Evolutionary conservation across 2,329 filamentous ascomycete genomes (phyloP), one percentile per base, ranked within the genome.

Genomic region (Zymoseptoria passerinii): DNA sequence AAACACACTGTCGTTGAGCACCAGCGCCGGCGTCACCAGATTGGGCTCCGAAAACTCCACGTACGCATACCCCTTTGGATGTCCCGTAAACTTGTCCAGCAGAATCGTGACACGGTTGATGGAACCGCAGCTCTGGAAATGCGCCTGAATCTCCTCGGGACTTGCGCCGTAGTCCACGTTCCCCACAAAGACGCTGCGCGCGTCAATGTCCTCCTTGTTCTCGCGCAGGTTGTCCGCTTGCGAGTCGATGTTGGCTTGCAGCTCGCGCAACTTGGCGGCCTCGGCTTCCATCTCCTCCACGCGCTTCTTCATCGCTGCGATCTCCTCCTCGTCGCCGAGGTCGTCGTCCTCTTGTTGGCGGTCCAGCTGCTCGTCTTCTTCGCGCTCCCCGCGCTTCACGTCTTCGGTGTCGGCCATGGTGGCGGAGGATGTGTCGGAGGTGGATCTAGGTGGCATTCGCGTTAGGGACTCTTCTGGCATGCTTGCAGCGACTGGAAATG

Each of bases 1-100:
- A 78, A 99, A 96, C 58, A 95, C 82, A 74, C 91, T 96, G 77
- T 99, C 94, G 74, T 99, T 97, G 58, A 99, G 80, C 48, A 97
- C 91, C 61, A 99, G 82, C 27, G 94, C 94, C 74, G 95, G 90
- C 52, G 90, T 90, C 63, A 99, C 92, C 61, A 96, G 81, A 75
- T 85, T 92, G 53, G 94, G 91, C 77, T 97, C 94, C 61, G 90
- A 88, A 73, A 99, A 99, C 77, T 99, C 94, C 69, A 99, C 94
- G 77, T 99, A 99, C 71, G 94, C 94, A 78, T 99, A 99, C 65
- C 94, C 94, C 81, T 99, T 99, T n/a, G 94, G 94, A 80, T 97
- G 92, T 64, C 94, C 94, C 9, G 92, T 96, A 72, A 96, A 97
- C 79, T 99, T 99, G 78, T 99, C 94, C 67, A 99, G 79, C 67